Base-by-base conservation (phyloP, 2,329 filamentous ascomycete species). In the Lojkania enalia region DNA sequence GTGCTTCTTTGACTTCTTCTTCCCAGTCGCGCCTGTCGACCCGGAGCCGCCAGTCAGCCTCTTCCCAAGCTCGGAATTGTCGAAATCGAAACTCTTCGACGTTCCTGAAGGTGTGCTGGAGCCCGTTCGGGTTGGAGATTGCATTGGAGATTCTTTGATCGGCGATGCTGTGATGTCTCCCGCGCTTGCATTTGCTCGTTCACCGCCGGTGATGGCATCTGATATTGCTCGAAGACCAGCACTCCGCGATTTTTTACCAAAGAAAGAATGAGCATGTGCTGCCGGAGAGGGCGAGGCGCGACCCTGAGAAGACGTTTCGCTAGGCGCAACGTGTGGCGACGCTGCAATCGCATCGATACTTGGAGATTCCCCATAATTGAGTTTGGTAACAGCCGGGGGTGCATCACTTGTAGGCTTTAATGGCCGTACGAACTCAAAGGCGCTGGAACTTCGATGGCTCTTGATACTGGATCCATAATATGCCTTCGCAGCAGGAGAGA, bases 161-260 rank as follows among this genome's bases (percentile, higher is more conserved):
- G 76, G 71, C 14, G 75, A 77, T 2, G 68, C 46, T 9, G 67
- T 61, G 12, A 63, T 50, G 29, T 66, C 62, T 15, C 71, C 71
- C 11, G 76, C 71, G 20, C 63, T 71, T 15, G 73, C 70, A 15
- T 64, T 54, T n/a, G 74, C 71, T 63, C 78, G 82, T 47, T 82
- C 79, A 32, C 63, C 73, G 20, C 76, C 76, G 2, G 78, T 80
- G 14, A 82, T 76, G 15, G 80, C 77, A 63, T 96, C 92, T 3
- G 92, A 96, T 42, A 91, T 89, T 12, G 90, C 86, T 52, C 92
- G 80, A 44, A 95, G 77, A n/a, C 90, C 88, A 84, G 81, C 16
- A 78, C 78, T 46, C 78, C 78, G 49, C 46, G 61, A 60, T 23
- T 63, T 67, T 46, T 63, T 70, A 42, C 68, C 69, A 52, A 70